phyloP scores from a whole-genome alignment of 306 rosid genomes.

The Albizia julibrissin region DNA sequence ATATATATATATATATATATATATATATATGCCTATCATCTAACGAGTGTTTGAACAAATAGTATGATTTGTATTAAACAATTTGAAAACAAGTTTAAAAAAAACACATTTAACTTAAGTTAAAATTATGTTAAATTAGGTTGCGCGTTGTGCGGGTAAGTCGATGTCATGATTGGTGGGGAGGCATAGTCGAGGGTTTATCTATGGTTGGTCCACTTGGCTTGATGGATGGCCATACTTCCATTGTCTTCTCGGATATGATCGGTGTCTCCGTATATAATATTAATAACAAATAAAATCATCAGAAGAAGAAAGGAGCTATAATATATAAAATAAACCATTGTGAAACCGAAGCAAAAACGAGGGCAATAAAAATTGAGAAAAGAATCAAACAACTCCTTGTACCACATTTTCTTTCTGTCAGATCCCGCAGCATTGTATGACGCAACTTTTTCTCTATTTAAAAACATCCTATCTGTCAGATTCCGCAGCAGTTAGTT shows the following conservation, averaged over 20 bases:
- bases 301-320: background rate
- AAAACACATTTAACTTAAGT: no score
- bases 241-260: slow-evolving; percentile 6
- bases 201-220: slow-evolving; percentile 49
- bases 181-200: slow-evolving; percentile 30
- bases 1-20: no score
- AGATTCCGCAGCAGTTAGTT: no score
- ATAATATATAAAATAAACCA: background rate
- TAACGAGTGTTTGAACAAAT: background rate
- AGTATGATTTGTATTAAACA: no score
- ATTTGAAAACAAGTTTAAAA: no score
- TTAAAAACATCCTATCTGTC: background rate
- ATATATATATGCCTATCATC: no score
- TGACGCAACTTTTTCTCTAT: background rate
- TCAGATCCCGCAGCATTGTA: background rate
- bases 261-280: background rate
- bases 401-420: background rate
- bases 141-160: slow-evolving; percentile 2
- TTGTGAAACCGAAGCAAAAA: background rate
- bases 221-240: slow-evolving; percentile 38
- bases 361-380: background rate
- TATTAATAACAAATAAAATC: background rate
- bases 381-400: background rate
- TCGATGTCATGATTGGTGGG: slow-evolving; percentile 49
- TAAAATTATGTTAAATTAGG: no score